Conservation (phyloP, 306 rosid species). For the Pachyrhizus erosus region DNA sequence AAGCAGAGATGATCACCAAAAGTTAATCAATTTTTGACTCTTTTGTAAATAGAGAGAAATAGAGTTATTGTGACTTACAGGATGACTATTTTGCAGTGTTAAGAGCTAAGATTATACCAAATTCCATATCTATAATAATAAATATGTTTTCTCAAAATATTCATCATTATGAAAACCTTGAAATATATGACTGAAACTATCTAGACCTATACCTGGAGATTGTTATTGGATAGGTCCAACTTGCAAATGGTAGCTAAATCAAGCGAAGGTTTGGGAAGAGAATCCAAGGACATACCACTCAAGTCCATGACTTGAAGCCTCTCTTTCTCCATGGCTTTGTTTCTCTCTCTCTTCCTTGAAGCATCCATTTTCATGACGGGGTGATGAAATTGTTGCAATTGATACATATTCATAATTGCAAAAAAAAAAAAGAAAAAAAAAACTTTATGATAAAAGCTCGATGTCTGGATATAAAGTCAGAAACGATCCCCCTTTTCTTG, state of each 20-base stretch:
- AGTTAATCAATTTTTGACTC: neutral
- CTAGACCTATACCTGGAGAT: constrained; percentile 70
- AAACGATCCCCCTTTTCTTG: neutral
- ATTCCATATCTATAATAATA: neutral
- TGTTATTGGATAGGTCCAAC: constrained; percentile 80
- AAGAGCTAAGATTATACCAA: too few species aligned
- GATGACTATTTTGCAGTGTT: neutral
- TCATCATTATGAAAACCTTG: neutral
- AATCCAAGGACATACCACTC: constrained; percentile 73
- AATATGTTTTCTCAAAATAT: neutral
- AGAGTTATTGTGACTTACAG: too few species aligned
- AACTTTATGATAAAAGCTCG: neutral
- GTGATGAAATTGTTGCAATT: constrained; percentile 25
- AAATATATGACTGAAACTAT: neutral
- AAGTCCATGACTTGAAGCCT: constrained; percentile 67
- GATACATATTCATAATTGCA: neutral
- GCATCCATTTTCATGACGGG: neutral
- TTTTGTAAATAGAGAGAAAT: neutral
- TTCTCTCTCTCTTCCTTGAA: constrained; percentile 36
- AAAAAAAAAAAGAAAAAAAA: neutral
- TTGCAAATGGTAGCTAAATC: constrained; percentile 67
- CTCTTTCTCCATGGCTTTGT: constrained; percentile 40
- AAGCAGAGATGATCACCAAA: too few species aligned
- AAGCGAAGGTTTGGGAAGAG: constrained; percentile 70
- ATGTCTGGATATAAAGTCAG: neutral